Evolutionary conservation across 352 stramenopile species (phyloP), one percentile per base, ranked within the genome.

Genomic region (Hyaloperonospora arabidopsidis): DNA sequence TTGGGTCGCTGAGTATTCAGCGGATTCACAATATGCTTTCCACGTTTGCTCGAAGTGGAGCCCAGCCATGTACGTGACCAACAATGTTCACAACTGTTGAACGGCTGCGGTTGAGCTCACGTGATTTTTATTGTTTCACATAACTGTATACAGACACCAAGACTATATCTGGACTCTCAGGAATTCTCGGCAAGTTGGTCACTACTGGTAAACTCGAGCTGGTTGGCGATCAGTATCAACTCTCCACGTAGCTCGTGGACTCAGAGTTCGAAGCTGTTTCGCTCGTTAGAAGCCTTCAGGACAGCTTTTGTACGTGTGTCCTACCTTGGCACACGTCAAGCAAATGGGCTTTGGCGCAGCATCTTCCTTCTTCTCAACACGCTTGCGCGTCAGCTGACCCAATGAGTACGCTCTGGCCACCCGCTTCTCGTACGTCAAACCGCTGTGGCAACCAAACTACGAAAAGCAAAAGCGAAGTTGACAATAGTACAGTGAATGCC

Each of bases 1-100:
- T 97, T 49, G 92, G 90, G 10, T 85, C 91, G 35, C 67, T 98
- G 8, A 79, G 84, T 8, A 76, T 98, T 21, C 79, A 96, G 40
- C 75, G 85, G 17, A 98, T 98, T 54, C 92, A 98, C 73, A 95
- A 97, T 45, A 97, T 96, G 74, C 74, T 98, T 0, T 97, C 74
- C 1, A 90, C 82, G 15, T 93, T 94, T 51, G 78, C 82, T 5
- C 63, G 81, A 54, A 89, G 70, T 36, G 83, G 83, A 15, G 67
- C 71, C 0, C 76, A 88, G 47, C 78, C 76, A 65, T 90, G 79
- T 93, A 78, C 51, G 76, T 79, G 36, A 4, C 28, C 25, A 32
- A 44, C 25, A 19, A 1, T 14, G 3, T 34, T 45, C 17, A 43
- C 15, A 25, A 14, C 25, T 32, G 40, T 18, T 17, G 14, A 17